These are phyloP conservation scores for Stagonosporopsis vannaccii DNA, from an alignment of 2,329 filamentous ascomycete genomes.

Conservation along the genomic window DNA sequence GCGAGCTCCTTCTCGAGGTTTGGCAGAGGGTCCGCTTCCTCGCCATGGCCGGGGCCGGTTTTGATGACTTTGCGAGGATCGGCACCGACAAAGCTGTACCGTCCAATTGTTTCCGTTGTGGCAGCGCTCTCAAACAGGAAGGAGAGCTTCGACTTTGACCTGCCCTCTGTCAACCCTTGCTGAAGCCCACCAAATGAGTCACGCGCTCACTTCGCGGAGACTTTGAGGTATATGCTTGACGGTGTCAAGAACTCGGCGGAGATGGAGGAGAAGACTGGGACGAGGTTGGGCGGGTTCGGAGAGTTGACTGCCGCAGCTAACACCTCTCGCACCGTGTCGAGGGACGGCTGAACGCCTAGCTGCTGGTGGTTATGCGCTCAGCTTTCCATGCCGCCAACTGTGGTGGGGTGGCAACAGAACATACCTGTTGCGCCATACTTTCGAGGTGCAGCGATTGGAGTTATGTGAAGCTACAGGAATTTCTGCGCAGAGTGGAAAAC, in stretches of 20 bases:
- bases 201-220: conserved; percentile 72
- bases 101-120: conserved; percentile 86
- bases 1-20: conserved; percentile 81
- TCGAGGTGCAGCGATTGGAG: conserved; percentile 4
- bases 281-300: conserved; percentile 73
- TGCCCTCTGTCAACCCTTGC: conserved; percentile 34
- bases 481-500: neutral
- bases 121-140: conserved; percentile 97
- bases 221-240: conserved; percentile 92
- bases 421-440: conserved; percentile 39
- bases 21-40: conserved; percentile 83
- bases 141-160: conserved; percentile 75
- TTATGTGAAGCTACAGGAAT: conserved; percentile 4
- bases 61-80: conserved; percentile 79
- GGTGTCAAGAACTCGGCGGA: conserved; percentile 93
- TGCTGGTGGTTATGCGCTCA: conserved; percentile 45
- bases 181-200: conserved; percentile 31
- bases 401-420: conserved; percentile 3
- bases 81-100: conserved; percentile 95
- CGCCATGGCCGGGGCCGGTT: conserved; percentile 87
- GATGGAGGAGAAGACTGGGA: conserved; percentile 84
- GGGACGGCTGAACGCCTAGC: conserved; percentile 64
- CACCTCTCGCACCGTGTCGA: conserved; percentile 66
- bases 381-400: conserved; percentile 20
- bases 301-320: conserved; percentile 60